Percentiles rank a stretch among this genome's conserved stretches.
phyloP scores from a whole-genome alignment of 1,139 yeast genomes.

The Magnusiomyces fungicola region DNA sequence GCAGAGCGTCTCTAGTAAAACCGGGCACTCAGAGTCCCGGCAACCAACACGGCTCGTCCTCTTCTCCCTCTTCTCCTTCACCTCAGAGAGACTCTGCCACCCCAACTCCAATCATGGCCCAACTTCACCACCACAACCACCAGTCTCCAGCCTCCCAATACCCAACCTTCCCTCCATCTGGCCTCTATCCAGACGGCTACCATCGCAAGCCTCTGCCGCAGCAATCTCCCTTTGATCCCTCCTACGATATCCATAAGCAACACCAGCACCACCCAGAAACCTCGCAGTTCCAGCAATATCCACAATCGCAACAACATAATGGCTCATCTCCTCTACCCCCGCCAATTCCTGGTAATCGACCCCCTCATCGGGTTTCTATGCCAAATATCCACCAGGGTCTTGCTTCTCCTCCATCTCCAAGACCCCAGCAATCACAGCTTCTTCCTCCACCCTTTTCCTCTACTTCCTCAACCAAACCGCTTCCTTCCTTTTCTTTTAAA shows the following conservation, averaged over 20 bases:
- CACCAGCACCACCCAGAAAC: too few species aligned
- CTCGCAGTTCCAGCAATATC: slow-evolving; percentile 15
- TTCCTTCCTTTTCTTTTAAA: neutral
- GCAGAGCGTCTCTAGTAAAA: slow-evolving; percentile 39
- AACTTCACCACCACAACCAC: too few species aligned
- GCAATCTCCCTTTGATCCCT: too few species aligned
- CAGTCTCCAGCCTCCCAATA: too few species aligned
- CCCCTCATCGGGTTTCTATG: slow-evolving; percentile 3
- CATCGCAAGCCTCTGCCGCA: too few species aligned
- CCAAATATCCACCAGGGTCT: slow-evolving; percentile 9
- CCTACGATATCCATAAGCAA: too few species aligned
- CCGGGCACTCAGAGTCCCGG: neutral
- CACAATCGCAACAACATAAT: slow-evolving; percentile 11
- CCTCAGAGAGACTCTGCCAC: too few species aligned
- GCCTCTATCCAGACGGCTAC: too few species aligned
- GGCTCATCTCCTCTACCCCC: slow-evolving; percentile 10
- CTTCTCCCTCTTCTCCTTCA: slow-evolving; percentile 5
- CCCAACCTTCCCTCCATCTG: too few species aligned
- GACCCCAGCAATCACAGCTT: slow-evolving; percentile 1
- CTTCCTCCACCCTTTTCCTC: neutral
- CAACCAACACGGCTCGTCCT: slow-evolving; percentile 16
- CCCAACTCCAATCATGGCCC: slow-evolving; percentile 11
- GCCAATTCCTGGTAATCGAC: neutral
- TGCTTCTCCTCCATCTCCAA: slow-evolving; percentile 17
- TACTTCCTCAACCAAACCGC: slow-evolving; percentile 1